Evolutionary conservation across 805 yeast species (phyloP), one percentile per base, ranked within the genome.

Genomic region (Zygoascus ofunaensis): DNA sequence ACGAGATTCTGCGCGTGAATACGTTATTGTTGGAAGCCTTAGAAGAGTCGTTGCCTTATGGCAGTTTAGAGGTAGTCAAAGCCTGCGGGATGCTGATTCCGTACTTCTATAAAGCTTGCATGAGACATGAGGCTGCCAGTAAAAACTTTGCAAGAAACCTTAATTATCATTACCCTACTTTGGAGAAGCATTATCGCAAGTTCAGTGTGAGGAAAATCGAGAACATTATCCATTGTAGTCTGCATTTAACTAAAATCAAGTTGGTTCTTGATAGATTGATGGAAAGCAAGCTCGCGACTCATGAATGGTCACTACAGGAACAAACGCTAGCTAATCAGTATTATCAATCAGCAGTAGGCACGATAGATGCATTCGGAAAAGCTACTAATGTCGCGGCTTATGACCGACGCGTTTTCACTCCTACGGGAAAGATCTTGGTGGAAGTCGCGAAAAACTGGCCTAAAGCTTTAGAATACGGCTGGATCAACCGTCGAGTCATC

Each of bases 51-150:
- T 56, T 68, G 2, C 76, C 80, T 0, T 76, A 62, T 57, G 96
- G 96, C 2, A 74, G 82, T 41, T 71, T 73, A 42, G 97, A 90
- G 61, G 70, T 86, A 2, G 62, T 90, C 47, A 80, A 76, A 49
- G 95, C 90, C 0, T 76, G 94, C 57, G 92, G 87, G 3, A 72
- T 77, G 42, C 79, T 92, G 0, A 71, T 90, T 14, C 96, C 97
- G 0, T 87, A 86, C 60, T 90, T 87, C 60, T 90, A 85, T 65
- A 85, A 87, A 57, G 95, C 97, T 0, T 85, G 84, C 54, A 85
- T 87, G 70, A 71, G 97, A 46, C 97, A 90, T 62, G 95, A 89
- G 62, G 95, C 96, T 5, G 95, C 95, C 17, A 75, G 92, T 8
- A 79, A 78, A 51, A 71, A 73, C 43, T 86, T 86, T 53, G 64